Conservation (phyloP, 2,329 filamentous ascomycete species). For the Fragosphaeria purpurea region DNA sequence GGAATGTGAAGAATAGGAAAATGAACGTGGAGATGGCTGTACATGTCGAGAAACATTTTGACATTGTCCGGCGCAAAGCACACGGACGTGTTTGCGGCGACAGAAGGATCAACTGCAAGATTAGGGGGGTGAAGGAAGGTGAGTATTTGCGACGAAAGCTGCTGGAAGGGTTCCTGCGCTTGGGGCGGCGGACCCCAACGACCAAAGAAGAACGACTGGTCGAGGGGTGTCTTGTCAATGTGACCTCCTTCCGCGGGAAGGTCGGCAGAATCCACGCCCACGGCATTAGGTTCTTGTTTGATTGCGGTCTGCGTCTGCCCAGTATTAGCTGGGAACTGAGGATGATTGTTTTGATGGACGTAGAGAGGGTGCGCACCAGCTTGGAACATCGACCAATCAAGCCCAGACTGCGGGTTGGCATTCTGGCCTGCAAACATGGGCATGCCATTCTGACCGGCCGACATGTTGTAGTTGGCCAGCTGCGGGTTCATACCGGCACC, state of each 20-base stretch:
- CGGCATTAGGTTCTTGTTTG: constrained; percentile 55
- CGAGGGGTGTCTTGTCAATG: constrained; percentile 23
- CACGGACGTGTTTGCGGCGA: constrained; percentile 43
- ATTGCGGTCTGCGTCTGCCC: constrained; percentile 59
- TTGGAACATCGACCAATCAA: constrained; percentile 76
- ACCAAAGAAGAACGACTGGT: constrained; percentile 37
- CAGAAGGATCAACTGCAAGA: constrained; percentile 40
- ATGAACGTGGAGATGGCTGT: constrained; percentile 63
- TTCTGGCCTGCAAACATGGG: constrained; percentile 52
- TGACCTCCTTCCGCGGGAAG: constrained; percentile 24
- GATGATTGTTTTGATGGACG: constrained; percentile 39
- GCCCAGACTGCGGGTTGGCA: constrained; percentile 50
- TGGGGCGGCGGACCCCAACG: constrained; percentile 37
- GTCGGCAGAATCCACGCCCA: constrained; percentile 38
- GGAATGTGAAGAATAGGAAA: constrained; percentile 64
- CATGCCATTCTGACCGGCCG: constrained; percentile 52
- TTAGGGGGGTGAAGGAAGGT: constrained; percentile 48
- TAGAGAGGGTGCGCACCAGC: constrained; percentile 58
- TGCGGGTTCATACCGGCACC: constrained; percentile 56
- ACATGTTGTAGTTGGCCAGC: constrained; percentile 55
- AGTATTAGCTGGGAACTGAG: constrained; percentile 50
- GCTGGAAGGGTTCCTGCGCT: constrained; percentile 39
- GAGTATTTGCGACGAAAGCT: constrained; percentile 45
- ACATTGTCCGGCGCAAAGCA: constrained; percentile 59
- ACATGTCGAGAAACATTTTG: constrained; percentile 60